These are phyloP conservation scores for Cyclotella cryptica DNA, from an alignment of 108 stramenopile genomes.

Conservation along the genomic window DNA sequence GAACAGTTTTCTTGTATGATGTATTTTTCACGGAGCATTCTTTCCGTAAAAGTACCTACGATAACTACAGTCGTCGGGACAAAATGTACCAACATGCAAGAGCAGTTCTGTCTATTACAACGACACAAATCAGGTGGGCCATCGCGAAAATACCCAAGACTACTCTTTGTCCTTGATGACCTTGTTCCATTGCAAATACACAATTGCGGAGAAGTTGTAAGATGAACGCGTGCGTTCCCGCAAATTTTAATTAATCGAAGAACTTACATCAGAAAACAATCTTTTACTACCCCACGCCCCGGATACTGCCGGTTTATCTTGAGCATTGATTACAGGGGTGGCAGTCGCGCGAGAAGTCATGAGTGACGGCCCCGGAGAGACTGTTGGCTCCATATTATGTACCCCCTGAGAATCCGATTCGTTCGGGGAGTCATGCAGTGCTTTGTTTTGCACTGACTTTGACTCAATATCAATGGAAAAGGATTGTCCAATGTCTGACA, in stretches of 20 bases:
- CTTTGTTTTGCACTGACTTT: background rate
- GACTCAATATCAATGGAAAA: slow-evolving; percentile 1
- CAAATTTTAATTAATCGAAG: background rate
- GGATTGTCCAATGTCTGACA: slow-evolving; percentile 4
- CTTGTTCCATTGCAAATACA: background rate
- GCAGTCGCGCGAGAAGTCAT: background rate
- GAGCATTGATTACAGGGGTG: background rate
- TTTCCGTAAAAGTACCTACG: too few relatives aligned
- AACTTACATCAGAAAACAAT: slow-evolving; percentile 54
- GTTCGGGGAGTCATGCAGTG: background rate
- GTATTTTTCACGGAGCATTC: too few relatives aligned
- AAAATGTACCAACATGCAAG: too few relatives aligned
- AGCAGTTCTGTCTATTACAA: too few relatives aligned
- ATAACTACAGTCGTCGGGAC: too few relatives aligned
- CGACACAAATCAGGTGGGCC: too few relatives aligned
- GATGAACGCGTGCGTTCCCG: background rate
- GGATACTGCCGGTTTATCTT: slow-evolving; percentile 18
- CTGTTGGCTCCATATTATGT: background rate
- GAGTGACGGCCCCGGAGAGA: background rate
- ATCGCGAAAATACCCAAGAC: too few relatives aligned
- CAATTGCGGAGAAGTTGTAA: background rate
- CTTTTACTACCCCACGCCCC: slow-evolving; percentile 45
- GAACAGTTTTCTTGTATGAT: too few relatives aligned
- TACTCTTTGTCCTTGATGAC: slow-evolving; percentile 35
- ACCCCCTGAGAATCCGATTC: background rate